phyloP scores from a whole-genome alignment of 2,329 filamentous ascomycete genomes.

The Aspergillus sp. region DNA sequence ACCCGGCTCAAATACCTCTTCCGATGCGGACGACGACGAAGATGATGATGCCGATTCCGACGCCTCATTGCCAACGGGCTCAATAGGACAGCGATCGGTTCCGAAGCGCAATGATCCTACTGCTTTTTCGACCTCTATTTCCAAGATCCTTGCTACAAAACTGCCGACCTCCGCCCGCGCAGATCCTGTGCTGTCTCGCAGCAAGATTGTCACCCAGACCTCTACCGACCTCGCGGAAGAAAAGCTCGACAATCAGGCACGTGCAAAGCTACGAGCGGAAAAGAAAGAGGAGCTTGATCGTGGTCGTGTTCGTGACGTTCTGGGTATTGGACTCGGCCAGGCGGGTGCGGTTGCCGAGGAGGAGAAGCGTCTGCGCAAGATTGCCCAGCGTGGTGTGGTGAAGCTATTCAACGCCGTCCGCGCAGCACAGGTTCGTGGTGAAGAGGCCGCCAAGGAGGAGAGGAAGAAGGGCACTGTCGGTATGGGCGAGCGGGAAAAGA shows the following conservation, averaged over 20 bases:
- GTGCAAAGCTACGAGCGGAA: constrained; percentile 77
- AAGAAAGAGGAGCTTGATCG: constrained; percentile 80
- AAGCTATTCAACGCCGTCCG: constrained; percentile 96
- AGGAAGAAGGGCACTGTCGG: constrained; percentile 76
- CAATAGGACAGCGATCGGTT: constrained; percentile 42
- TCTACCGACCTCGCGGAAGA: constrained; percentile 74
- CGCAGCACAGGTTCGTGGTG: constrained; percentile 86
- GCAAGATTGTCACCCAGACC: constrained; percentile 72
- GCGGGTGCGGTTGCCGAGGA: constrained; percentile 64
- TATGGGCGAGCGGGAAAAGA: constrained; percentile 78
- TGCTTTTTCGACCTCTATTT: constrained; percentile 90
- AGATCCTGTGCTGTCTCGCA: constrained; percentile 90
- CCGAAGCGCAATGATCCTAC: constrained; percentile 86
- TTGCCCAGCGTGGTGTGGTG: constrained; percentile 89
- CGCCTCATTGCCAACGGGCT: constrained; percentile 48
- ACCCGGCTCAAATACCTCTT: constrained; percentile 30
- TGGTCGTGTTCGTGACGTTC: constrained; percentile 84
- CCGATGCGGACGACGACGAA: constrained; percentile 32
- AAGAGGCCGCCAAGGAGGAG: constrained; percentile 70
- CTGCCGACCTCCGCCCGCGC: constrained; percentile 77
- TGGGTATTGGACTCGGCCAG: constrained; percentile 64
- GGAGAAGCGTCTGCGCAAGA: constrained; percentile 82
- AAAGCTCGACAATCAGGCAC: constrained; percentile 80
- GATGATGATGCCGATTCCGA: constrained; percentile 48
- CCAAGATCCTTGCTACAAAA: constrained; percentile 90